Base-by-base conservation (phyloP, 1,284 basidiomycete genomes). In the Moesziomyces globuligerus region DNA sequence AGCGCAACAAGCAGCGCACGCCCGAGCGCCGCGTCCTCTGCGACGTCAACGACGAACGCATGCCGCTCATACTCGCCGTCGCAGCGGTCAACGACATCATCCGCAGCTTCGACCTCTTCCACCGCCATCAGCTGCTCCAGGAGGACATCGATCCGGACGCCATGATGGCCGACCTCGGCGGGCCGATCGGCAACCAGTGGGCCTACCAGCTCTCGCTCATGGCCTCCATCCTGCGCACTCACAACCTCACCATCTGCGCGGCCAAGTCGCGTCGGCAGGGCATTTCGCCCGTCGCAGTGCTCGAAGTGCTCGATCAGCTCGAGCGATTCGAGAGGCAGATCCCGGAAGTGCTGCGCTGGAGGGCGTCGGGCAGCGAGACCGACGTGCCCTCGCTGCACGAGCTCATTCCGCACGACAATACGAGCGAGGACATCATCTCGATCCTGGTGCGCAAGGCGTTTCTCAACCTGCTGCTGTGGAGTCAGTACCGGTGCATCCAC, bases 61-160 rank as follows among this genome's bases (percentile, higher is more conserved):
- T 65, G 47, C 67, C 60, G 18, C 56, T 70, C 17, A 56, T 70
- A 3, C 40, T 65, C 11, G 49, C 56, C 23, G 52, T 65, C 18
- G 61, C 61, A 2, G 42, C 56, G 0, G 44, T 36, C 29, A 64
- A 70, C 53, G 67, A 70, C 40, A 47, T 64, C 32, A 54, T 70
- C 36, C 61, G 67, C 20, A 55, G 54, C 50, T 65, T 59, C 21
- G 57, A 60, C 42, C 28, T 56, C n/a, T 60, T 64, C 20, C 52
- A 70, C 5, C 56, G 56, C 28, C 60, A 64, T 26, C 50, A 53
- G 42, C 48, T 70, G 3, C 29, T 70, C 25, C 60, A 70, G n/a
- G 67, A 70, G 18, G 67, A 70, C 18, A 61, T 70, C 34, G 67
- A 70, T 24, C 48, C 57, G 2, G 60, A 65, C 32, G 57, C 53